Conservation (phyloP, 164 flowering plant species). For the Aristolochia fimbriata region DNA sequence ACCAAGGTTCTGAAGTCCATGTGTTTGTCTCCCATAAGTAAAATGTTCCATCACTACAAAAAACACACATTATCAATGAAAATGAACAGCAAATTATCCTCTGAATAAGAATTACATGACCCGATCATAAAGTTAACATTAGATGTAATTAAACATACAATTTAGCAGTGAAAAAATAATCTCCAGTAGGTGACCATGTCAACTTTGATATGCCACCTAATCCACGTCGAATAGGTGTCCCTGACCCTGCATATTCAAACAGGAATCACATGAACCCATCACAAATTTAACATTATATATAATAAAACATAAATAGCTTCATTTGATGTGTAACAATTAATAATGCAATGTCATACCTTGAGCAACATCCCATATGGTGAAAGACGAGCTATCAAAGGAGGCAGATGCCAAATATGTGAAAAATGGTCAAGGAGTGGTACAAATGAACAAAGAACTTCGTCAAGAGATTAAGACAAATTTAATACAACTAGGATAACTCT, state of each 20-base stretch:
- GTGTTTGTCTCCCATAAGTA: conserved; percentile 98
- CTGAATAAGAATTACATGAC: conserved; percentile 1
- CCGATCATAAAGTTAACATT: not conserved
- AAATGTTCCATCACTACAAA: conserved; percentile 85
- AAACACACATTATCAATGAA: conserved; percentile 6
- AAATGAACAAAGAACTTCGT: not conserved
- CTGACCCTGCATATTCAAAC: conserved; percentile 36
- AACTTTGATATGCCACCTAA: conserved; percentile 81
- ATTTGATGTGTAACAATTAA: not conserved
- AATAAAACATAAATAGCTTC: not conserved
- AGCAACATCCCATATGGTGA: conserved; percentile 96
- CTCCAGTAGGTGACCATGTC: conserved; percentile 95
- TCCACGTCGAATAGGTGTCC: conserved; percentile 94
- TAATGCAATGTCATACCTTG: conserved; percentile 47
- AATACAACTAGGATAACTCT: not conserved
- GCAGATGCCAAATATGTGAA: conserved; percentile 85
- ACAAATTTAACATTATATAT: too few relatives aligned
- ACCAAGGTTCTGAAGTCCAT: conserved; percentile 98
- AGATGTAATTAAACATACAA: conserved; percentile 32
- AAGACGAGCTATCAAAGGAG: conserved; percentile 82
- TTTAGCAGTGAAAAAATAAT: conserved; percentile 86
- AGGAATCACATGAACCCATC: too few relatives aligned
- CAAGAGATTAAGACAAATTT: not conserved
- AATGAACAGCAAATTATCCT: not conserved
- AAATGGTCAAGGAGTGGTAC: conserved; percentile 43